These are phyloP conservation scores for Diaporthe humulicola DNA, from an alignment of 2,329 filamentous ascomycete genomes.

Conservation along the genomic window DNA sequence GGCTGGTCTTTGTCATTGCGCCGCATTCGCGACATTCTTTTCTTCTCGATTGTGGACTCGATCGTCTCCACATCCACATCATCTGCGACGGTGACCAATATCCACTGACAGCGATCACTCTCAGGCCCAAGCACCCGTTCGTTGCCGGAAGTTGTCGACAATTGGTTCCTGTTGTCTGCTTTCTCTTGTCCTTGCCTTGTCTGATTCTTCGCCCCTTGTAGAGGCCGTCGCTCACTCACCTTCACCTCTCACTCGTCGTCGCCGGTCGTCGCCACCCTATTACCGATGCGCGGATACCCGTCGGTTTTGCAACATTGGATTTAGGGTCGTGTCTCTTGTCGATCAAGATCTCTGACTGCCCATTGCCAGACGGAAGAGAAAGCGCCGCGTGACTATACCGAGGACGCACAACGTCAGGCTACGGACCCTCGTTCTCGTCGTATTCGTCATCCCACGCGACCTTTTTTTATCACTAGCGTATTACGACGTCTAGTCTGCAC, in stretches of 20 bases:
- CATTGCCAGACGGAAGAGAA: not conserved
- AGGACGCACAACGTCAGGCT: conserved; percentile 30
- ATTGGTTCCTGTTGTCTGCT: not conserved
- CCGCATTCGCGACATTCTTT: conserved; percentile 35
- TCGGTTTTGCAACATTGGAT: conserved; percentile 17
- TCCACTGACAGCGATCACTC: conserved; percentile 32
- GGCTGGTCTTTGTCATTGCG: conserved; percentile 28
- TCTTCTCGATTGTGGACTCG: conserved; percentile 31
- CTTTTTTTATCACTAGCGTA: conserved; percentile 3
- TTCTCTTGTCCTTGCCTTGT: not conserved
- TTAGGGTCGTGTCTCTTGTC: conserved; percentile 19
- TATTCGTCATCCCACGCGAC: conserved; percentile 37
- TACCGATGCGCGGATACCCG: conserved; percentile 8
- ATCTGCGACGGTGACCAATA: conserved; percentile 1
- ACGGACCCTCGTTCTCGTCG: conserved; percentile 34
- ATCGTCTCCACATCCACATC: not conserved
- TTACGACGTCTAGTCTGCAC: conserved; percentile 32
- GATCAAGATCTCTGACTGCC: conserved; percentile 20
- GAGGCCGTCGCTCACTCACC: conserved; percentile 8
- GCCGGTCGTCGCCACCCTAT: conserved; percentile 10
- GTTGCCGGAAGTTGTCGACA: conserved; percentile 16
- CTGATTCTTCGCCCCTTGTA: conserved; percentile 5
- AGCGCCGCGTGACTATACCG: conserved; percentile 15
- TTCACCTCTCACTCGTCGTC: not conserved
- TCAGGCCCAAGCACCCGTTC: conserved; percentile 2